A percentile compares a stretch with the other conserved stretches of the same genome.
Conservation (phyloP, 805 yeast genomes). For the Naumovozyma castellii region DNA sequence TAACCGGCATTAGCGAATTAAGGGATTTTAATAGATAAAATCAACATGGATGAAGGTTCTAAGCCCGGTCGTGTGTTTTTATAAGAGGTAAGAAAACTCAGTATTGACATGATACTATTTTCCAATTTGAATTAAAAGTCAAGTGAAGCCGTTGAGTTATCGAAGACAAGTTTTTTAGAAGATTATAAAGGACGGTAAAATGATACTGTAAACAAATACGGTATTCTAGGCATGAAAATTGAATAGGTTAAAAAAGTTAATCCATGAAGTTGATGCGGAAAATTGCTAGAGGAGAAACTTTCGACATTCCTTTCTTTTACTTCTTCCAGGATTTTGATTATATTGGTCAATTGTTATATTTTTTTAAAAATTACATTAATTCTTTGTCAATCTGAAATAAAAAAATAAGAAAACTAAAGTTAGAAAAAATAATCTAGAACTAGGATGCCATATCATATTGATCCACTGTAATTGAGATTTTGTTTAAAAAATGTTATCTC, state of each 20-base stretch:
- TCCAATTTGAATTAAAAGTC: conserved; percentile 1
- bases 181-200: conserved; percentile 5
- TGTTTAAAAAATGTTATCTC: no score
- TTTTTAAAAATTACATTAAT: no score
- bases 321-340: no score
- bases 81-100: neutral
- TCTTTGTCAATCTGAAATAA: no score
- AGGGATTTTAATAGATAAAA: neutral
- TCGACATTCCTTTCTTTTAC: no score
- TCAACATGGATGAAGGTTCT: conserved; percentile 3
- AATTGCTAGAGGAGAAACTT: conserved; percentile 1
- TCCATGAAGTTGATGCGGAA: conserved; percentile 6
- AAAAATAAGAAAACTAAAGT: no score
- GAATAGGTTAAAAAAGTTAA: conserved; percentile 2
- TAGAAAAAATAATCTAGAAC: no score
- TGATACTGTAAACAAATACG: conserved; percentile 3
- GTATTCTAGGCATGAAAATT: conserved; percentile 7
- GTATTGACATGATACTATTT: conserved; percentile 6
- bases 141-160: neutral
- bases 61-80: conserved; percentile 9
- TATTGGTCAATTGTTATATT: no score
- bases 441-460: no score
- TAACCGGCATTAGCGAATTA: conserved; percentile 3
- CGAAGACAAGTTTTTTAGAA: conserved; percentile 5
- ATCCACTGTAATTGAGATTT: no score